phyloP scores from a whole-genome alignment of 306 rosid genomes.

The Cicer chorassanicum region DNA sequence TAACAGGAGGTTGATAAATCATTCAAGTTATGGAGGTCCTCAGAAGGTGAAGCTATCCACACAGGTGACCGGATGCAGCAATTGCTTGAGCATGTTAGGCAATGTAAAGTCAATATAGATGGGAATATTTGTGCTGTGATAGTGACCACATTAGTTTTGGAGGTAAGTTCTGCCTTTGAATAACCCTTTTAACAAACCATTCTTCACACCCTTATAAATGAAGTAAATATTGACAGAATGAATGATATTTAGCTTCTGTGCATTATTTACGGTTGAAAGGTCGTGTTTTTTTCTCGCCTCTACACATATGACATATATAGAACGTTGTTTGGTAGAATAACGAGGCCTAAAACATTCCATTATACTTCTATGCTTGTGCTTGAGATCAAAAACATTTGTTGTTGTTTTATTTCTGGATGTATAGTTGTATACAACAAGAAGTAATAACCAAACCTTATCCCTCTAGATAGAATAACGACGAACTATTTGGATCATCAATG shows the following conservation, averaged over 20 bases:
- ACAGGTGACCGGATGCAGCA: constrained; percentile 74
- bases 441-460: not conserved
- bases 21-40: constrained; percentile 58
- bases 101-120: constrained; percentile 70
- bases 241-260: constrained; percentile 8
- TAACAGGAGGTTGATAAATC: constrained; percentile 74
- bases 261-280: constrained; percentile 26
- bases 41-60: constrained; percentile 46
- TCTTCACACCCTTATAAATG: constrained; percentile 1
- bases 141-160: constrained; percentile 86
- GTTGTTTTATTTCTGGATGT: not conserved
- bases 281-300: not conserved
- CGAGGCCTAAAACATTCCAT: too few species aligned
- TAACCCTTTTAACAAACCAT: constrained; percentile 17
- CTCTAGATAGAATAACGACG: not conserved
- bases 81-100: constrained; percentile 80
- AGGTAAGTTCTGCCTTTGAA: constrained; percentile 54
- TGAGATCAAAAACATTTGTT: constrained; percentile 7
- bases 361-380: not conserved
- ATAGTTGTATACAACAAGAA: not conserved
- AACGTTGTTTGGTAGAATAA: too few species aligned
- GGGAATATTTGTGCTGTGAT: constrained; percentile 75
- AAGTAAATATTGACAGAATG: constrained; percentile 23
- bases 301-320: too few species aligned
- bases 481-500: not conserved